These are phyloP conservation scores for Populus tomentosa DNA, from an alignment of 441 rosid species.

Conservation along the genomic window DNA sequence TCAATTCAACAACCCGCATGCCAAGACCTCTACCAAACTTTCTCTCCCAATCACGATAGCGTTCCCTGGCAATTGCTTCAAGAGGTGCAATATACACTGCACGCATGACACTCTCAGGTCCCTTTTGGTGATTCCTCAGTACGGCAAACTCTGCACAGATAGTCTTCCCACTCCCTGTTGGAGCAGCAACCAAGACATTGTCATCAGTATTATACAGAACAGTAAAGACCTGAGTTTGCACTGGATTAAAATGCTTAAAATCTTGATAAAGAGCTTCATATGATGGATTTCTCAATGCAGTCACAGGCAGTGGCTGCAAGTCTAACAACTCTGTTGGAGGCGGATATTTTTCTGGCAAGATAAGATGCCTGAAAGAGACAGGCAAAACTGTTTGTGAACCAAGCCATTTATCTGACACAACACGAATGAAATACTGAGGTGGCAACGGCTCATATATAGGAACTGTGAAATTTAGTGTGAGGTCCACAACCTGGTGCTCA, in stretches of 20 bases:
- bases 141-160: slow-evolving; percentile 94
- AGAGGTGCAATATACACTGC: slow-evolving; percentile 89
- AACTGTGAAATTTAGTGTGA: slow-evolving; percentile 79
- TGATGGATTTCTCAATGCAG: slow-evolving; percentile 81
- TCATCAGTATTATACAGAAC: slow-evolving; percentile 83
- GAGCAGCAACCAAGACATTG: slow-evolving; percentile 93
- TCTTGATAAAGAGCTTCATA: slow-evolving; percentile 83
- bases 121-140: slow-evolving; percentile 83
- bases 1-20: slow-evolving; percentile 73
- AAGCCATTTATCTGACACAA: slow-evolving; percentile 93
- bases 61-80: slow-evolving; percentile 86
- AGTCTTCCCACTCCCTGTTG: slow-evolving; percentile 97
- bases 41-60: slow-evolving; percentile 72
- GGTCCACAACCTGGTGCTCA: slow-evolving; percentile 48
- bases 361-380: slow-evolving; percentile 88
- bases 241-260: slow-evolving; percentile 92
- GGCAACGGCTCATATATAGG: slow-evolving; percentile 92
- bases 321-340: slow-evolving; percentile 97
- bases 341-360: slow-evolving; percentile 93
- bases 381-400: slow-evolving; percentile 88
- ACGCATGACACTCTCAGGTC: slow-evolving; percentile 59
- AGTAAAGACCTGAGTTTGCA: slow-evolving; percentile 95
- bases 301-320: slow-evolving; percentile 90
- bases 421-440: slow-evolving; percentile 85
- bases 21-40: slow-evolving; percentile 89